Conservation (phyloP, 192 early-diverging fungal species). For the Lobosporangium transversale region DNA sequence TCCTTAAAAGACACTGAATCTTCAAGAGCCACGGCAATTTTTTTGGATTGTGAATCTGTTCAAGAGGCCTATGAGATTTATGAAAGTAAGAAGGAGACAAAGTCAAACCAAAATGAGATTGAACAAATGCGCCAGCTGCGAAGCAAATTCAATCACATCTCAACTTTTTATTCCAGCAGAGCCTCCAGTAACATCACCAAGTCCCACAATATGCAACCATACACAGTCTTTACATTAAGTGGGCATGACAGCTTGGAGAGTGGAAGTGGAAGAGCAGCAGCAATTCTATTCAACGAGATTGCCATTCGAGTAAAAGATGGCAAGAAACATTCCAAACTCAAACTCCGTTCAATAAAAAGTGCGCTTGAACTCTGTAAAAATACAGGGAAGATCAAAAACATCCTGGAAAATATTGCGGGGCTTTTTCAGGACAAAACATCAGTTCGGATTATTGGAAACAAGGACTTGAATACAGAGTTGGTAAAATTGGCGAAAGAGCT, state of each 20-base stretch:
- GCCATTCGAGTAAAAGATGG: neutral
- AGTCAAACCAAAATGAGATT: neutral
- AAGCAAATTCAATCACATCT: neutral
- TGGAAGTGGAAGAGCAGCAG: neutral
- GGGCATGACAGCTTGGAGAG: neutral
- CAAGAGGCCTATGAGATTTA: neutral
- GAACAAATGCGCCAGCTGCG: neutral
- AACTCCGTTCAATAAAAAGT: neutral
- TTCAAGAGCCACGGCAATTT: neutral
- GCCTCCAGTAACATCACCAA: neutral
- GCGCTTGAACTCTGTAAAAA: slow-evolving; percentile 11
- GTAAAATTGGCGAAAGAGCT: neutral
- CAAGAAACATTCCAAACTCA: neutral
- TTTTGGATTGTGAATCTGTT: neutral
- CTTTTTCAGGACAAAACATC: slow-evolving; percentile 2
- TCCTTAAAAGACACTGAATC: slow-evolving; percentile 1
- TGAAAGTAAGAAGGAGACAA: too few species aligned
- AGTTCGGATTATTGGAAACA: slow-evolving; percentile 7
- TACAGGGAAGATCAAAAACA: too few species aligned
- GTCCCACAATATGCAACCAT: neutral
- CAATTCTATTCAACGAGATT: neutral
- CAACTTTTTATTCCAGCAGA: neutral
- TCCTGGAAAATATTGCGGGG: too few species aligned
- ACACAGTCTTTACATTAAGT: neutral
- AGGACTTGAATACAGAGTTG: neutral